phyloP scores from a whole-genome alignment of 2,329 filamentous ascomycete species.

The Penicillium freii region DNA sequence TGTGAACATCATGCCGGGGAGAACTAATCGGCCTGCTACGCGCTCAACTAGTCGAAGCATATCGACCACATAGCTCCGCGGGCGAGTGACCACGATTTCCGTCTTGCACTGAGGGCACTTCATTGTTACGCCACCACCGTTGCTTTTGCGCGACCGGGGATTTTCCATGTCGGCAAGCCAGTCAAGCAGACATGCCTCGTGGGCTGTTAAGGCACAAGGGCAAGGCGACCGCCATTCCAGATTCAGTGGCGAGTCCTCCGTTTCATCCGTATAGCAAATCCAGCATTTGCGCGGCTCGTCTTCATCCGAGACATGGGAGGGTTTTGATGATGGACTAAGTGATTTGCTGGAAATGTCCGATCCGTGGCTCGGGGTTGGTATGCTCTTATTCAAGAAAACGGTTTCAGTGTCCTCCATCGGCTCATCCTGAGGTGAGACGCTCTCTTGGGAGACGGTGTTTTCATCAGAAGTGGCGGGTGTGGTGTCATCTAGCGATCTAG shows the following conservation, averaged over 20 bases:
- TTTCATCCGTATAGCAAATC: constrained; percentile 68
- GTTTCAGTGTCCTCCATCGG: constrained; percentile 29
- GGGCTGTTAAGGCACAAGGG: constrained; percentile 83
- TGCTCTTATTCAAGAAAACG: constrained; percentile 30
- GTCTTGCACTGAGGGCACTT: constrained; percentile 87
- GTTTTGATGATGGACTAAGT: constrained; percentile 12
- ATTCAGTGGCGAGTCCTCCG: constrained; percentile 59
- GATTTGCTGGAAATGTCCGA: constrained; percentile 21
- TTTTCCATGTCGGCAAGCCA: constrained; percentile 91
- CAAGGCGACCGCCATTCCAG: constrained; percentile 83
- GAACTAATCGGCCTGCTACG: constrained; percentile 57
- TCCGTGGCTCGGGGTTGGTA: constrained; percentile 13
- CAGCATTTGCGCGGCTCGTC: constrained; percentile 58
- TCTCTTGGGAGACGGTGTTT: constrained; percentile 8
- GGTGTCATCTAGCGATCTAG: constrained; percentile 28
- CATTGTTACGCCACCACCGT: constrained; percentile 60
- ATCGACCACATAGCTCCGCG: constrained; percentile 69
- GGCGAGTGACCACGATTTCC: constrained; percentile 72
- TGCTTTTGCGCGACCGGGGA: constrained; percentile 51
- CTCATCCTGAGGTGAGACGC: constrained; percentile 14
- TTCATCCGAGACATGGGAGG: constrained; percentile 15
- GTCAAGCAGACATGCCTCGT: constrained; percentile 83
- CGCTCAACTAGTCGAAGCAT: constrained; percentile 60
- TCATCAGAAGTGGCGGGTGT: constrained; percentile 18
- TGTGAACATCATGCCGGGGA: constrained; percentile 62